Evolutionary conservation across 2,329 filamentous ascomycete species (phyloP), one percentile per base, ranked within the genome.

Genomic region (Chaetothyriales sp.): DNA sequence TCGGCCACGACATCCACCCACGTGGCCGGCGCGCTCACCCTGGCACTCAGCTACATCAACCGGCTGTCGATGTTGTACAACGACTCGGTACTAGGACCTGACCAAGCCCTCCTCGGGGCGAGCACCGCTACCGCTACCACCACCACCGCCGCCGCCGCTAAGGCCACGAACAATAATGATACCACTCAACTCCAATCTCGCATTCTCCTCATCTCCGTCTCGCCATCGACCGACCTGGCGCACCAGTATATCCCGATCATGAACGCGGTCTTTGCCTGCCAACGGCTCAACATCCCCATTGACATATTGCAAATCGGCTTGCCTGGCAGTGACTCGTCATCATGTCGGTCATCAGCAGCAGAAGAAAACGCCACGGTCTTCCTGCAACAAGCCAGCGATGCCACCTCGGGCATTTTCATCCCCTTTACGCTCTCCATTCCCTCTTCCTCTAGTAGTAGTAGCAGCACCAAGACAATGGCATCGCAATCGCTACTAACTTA

Each of bases 161-260:
- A 52, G 28, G 58, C 50, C 49, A n/a, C n/a, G n/a, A 54, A 53
- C 48, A 58, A 59, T 45, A 60, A 59, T 1, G 48, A 64, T 19
- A 60, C 63, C 4, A 69, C 68, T 50, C 67, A 71, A 48, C 73
- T 92, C 18, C 83, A 86, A 59, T 84, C 83, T 13, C 85, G 92
- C 54, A 94, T 98, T 62, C 77, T 98, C 51, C 82, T 97, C 57
- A 67, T 98, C 50, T 94, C 86, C 47, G 89, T 95, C 4, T 94
- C 87, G 46, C 88, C 88, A 13, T 94, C 88, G 43, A 88, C 88
- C 63, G 86, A 90, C 62, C 80, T 94, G 0, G 82, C 89, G 4
- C 85, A 80, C 55, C 82, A 97, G 68, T 98, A 98, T 71, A 98
- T 98, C 51, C 85, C 90, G 0, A 92, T 94, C 60, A 98, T 98